These are phyloP conservation scores for Xylaria sp. DNA, from an alignment of 2,329 filamentous ascomycete genomes.

Conservation along the genomic window DNA sequence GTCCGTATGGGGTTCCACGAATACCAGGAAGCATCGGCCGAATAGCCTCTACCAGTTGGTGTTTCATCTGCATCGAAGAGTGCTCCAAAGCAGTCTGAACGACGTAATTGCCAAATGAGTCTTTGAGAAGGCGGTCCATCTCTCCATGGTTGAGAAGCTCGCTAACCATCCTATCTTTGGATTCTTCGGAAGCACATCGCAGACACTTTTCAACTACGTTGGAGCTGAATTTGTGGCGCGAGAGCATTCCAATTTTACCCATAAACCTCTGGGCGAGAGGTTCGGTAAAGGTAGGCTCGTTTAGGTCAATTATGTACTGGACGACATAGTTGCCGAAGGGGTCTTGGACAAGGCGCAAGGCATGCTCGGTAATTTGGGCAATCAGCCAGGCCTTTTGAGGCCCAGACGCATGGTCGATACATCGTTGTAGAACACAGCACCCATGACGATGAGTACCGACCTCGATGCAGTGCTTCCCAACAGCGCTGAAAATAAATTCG, in stretches of 20 bases:
- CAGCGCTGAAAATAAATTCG: slow-evolving; percentile 96
- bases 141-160: slow-evolving; percentile 81
- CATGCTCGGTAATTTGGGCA: slow-evolving; percentile 85
- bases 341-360: slow-evolving; percentile 91
- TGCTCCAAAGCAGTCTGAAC: slow-evolving; percentile 96
- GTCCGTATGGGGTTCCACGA: slow-evolving; percentile 91
- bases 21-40: slow-evolving; percentile 86
- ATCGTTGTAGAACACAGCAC: slow-evolving; percentile 97
- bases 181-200: slow-evolving; percentile 79
- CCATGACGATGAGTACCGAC: slow-evolving; percentile 98
- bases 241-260: slow-evolving; percentile 76
- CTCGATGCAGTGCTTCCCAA: slow-evolving; percentile 84
- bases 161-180: slow-evolving; percentile 83
- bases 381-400: slow-evolving; percentile 90
- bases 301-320: slow-evolving; percentile 97
- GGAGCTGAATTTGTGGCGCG: slow-evolving; percentile 98
- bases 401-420: slow-evolving; percentile 95
- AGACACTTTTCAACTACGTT: slow-evolving; percentile 98
- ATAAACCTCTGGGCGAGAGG: slow-evolving; percentile 86
- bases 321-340: slow-evolving; percentile 99
- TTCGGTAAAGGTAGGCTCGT: slow-evolving; percentile 87
- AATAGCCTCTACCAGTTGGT: slow-evolving; percentile 82
- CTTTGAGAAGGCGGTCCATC: slow-evolving; percentile 88
- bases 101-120: slow-evolving; percentile 97
- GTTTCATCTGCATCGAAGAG: slow-evolving; percentile 77